Percentiles rank a stretch among this genome's conserved stretches.
These are phyloP conservation scores for Somion occarium DNA, from an alignment of 1,284 basidiomycete genomes.

Conservation along the genomic window DNA sequence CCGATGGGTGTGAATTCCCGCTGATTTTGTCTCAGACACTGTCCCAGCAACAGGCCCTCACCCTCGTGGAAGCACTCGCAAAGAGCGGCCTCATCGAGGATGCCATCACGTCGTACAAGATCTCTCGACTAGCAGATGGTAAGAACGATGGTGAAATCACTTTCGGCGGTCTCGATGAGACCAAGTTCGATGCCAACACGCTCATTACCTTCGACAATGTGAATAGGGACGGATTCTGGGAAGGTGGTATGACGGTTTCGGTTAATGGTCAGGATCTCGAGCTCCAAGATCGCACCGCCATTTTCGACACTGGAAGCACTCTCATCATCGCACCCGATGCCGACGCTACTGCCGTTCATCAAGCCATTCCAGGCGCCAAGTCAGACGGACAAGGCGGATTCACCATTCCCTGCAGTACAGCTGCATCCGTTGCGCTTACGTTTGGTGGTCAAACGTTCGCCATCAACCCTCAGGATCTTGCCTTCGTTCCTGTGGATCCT, in stretches of 20 bases:
- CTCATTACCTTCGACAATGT: slow-evolving; percentile 58
- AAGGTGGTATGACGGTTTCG: slow-evolving; percentile 57
- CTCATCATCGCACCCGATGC: slow-evolving; percentile 54
- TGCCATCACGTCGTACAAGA: slow-evolving; percentile 78
- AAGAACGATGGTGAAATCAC: slow-evolving; percentile 79
- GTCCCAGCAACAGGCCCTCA: slow-evolving; percentile 61
- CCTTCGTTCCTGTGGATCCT: slow-evolving; percentile 60
- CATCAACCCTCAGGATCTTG: slow-evolving; percentile 67
- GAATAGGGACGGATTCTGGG: slow-evolving; percentile 73
- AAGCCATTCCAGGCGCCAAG: slow-evolving; percentile 57
- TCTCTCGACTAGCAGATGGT: slow-evolving; percentile 69
- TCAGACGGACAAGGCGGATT: slow-evolving; percentile 63
- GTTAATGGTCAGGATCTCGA: slow-evolving; percentile 53
- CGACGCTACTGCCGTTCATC: slow-evolving; percentile 58
- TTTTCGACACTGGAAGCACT: slow-evolving; percentile 79
- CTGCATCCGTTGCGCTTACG: slow-evolving; percentile 57
- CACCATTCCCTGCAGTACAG: slow-evolving; percentile 75
- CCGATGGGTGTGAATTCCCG: not conserved
- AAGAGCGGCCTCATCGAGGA: slow-evolving; percentile 53
- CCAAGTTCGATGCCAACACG: slow-evolving; percentile 57
- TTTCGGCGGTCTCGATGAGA: slow-evolving; percentile 74
- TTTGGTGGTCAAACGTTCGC: slow-evolving; percentile 62
- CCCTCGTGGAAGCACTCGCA: slow-evolving; percentile 74
- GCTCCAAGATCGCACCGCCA: slow-evolving; percentile 58
- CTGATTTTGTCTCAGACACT: slow-evolving; percentile 35